Percentiles rank a stretch among this genome's conserved stretches.
These are phyloP conservation scores for Babesia divergens DNA, from an alignment of 169 alveolate genomes.

Conservation along the genomic window DNA sequence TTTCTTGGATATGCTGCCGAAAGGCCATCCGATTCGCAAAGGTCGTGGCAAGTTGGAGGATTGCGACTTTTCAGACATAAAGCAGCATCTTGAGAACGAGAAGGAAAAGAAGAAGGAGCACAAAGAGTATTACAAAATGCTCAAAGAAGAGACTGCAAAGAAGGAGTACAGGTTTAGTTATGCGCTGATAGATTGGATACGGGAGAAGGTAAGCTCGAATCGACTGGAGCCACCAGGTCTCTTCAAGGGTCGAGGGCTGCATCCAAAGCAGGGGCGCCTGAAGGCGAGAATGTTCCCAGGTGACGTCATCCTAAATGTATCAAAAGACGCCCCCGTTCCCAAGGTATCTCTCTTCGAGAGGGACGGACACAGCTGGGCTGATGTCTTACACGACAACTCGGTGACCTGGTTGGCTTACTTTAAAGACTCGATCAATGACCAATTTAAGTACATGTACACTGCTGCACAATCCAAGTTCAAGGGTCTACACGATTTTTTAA, in stretches of 20 bases:
- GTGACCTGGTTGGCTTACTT: slow-evolving; percentile 96
- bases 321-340: slow-evolving; percentile 95
- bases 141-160: slow-evolving; percentile 74
- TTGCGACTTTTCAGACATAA: slow-evolving; percentile 88
- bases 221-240: slow-evolving; percentile 98
- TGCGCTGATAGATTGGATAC: slow-evolving; percentile 78
- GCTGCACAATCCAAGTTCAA: slow-evolving; percentile 94
- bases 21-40: slow-evolving; percentile 52
- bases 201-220: slow-evolving; percentile 91
- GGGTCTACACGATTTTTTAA: slow-evolving; percentile 92
- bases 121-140: slow-evolving; percentile 82
- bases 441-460: slow-evolving; percentile 89
- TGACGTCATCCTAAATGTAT: slow-evolving; percentile 91
- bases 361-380: slow-evolving; percentile 97
- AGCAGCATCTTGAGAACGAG: slow-evolving; percentile 79
- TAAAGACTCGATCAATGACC: slow-evolving; percentile 90
- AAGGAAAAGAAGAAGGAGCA: slow-evolving; percentile 79
- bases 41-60: slow-evolving; percentile 71
- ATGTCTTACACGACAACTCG: slow-evolving; percentile 91
- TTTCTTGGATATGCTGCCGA: slow-evolving; percentile 72
- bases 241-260: slow-evolving; percentile 99
- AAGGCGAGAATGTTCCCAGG: slow-evolving; percentile 89
- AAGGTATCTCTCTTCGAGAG: slow-evolving; percentile 80
- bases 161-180: slow-evolving; percentile 75
- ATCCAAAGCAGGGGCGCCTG: slow-evolving; percentile 94